Conservation (phyloP, 768 basidiomycete species). For the Russula sp. region DNA sequence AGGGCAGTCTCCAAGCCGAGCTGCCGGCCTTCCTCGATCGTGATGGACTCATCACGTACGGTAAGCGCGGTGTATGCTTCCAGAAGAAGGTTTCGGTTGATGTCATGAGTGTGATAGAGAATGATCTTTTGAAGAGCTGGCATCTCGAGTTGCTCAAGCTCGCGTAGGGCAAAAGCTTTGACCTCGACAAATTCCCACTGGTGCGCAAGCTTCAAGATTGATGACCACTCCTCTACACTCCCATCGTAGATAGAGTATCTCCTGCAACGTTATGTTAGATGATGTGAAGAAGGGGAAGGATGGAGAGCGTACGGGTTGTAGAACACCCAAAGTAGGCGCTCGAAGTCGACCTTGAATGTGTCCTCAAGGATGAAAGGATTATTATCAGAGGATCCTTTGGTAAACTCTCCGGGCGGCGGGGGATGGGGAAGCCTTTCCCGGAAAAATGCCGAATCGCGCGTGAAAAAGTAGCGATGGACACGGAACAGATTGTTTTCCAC, state of each 20-base stretch:
- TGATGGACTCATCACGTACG: constrained; percentile 43
- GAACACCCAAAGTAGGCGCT: constrained; percentile 29
- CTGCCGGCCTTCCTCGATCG: constrained; percentile 43
- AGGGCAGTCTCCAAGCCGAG: constrained; percentile 54
- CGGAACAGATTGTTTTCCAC: constrained; percentile 14
- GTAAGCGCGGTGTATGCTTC: constrained; percentile 47
- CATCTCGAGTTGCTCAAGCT: constrained; percentile 41
- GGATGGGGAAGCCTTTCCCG: constrained; percentile 26
- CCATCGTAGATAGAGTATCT: constrained; percentile 50
- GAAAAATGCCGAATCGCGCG: constrained; percentile 28
- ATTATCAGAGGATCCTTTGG: constrained; percentile 27
- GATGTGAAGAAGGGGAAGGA: not conserved
- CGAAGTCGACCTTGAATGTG: constrained; percentile 25
- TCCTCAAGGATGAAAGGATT: constrained; percentile 28
- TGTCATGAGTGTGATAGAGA: constrained; percentile 45
- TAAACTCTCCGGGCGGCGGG: constrained; percentile 24
- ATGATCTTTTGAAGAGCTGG: constrained; percentile 46
- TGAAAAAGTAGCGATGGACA: constrained; percentile 27
- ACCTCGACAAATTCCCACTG: constrained; percentile 50
- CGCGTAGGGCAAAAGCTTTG: constrained; percentile 43
- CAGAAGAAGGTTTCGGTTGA: constrained; percentile 43
- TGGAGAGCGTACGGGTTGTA: constrained; percentile 28
- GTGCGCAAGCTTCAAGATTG: constrained; percentile 46
- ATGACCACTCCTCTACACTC: constrained; percentile 43
- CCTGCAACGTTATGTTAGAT: constrained; percentile 29